These are phyloP conservation scores for Sanghuangporus sanghuang DNA, from an alignment of 1,284 basidiomycete genomes.

Conservation along the genomic window DNA sequence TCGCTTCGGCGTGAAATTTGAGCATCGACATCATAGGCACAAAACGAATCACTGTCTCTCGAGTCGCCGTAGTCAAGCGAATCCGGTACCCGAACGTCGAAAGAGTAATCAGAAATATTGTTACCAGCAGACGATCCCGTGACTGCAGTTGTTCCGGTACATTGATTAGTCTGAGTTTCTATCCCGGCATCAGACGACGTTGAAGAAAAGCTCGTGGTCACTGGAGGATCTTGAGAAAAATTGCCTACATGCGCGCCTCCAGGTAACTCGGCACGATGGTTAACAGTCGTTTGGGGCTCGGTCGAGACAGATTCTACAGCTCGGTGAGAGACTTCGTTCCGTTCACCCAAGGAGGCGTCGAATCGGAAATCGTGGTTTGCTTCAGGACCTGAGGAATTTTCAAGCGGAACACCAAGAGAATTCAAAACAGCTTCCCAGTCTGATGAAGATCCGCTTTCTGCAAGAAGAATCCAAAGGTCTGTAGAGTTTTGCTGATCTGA, in stretches of 20 bases:
- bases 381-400: background rate
- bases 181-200: no score
- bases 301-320: background rate
- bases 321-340: background rate
- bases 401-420: constrained; percentile 1
- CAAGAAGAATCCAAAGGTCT: constrained; percentile 3
- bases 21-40: background rate
- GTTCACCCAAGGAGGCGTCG: background rate
- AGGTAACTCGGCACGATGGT: background rate
- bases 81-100: background rate
- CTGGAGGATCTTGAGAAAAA: background rate
- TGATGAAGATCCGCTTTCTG: background rate
- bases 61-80: background rate
- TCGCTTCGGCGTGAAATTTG: background rate
- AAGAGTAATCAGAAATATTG: background rate
- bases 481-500: background rate
- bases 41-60: background rate
- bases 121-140: background rate
- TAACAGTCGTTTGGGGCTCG: background rate
- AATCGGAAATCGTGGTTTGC: background rate
- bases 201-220: background rate
- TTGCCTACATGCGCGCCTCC: background rate
- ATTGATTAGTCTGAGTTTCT: no score
- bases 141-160: background rate
- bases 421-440: constrained; percentile 7